These are phyloP conservation scores for Parmelia sp. DNA, from an alignment of 495 filamentous ascomycete species.

Conservation along the genomic window DNA sequence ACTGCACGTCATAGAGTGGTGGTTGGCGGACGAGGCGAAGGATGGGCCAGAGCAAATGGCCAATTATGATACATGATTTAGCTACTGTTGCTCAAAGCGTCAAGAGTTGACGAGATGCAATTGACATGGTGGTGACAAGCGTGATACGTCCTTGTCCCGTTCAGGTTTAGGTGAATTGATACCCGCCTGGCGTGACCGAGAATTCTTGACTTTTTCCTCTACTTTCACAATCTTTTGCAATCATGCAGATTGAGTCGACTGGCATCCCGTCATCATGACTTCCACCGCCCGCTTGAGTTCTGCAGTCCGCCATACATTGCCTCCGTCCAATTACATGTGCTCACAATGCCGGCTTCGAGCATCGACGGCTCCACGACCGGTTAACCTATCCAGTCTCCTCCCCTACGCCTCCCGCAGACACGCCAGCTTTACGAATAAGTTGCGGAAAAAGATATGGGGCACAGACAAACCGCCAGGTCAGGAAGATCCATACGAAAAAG, in stretches of 20 bases:
- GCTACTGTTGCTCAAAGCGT: no score
- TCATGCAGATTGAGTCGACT: background rate
- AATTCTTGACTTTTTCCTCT: background rate
- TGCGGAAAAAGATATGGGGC: constrained; percentile 46
- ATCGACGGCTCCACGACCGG: background rate
- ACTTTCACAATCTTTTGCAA: background rate
- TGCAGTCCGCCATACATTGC: background rate
- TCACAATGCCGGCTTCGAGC: constrained; percentile 24
- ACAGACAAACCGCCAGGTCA: constrained; percentile 49
- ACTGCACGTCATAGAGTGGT: no score
- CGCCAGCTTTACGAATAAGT: constrained; percentile 28
- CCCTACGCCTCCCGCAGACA: constrained; percentile 9
- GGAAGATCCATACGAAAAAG: constrained; percentile 47
- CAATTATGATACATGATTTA: no score
- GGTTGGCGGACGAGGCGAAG: no score
- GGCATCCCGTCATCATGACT: constrained; percentile 3
- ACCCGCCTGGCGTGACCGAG: background rate
- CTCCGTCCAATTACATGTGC: constrained; percentile 26
- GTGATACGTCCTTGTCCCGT: no score
- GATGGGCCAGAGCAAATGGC: no score
- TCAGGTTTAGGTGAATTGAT: no score
- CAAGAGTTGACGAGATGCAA: no score
- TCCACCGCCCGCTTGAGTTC: background rate
- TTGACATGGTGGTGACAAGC: no score
- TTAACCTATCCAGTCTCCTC: background rate